Evolutionary conservation across 2,329 filamentous ascomycete genomes (phyloP), one percentile per base, ranked within the genome.

Genomic region (Phialophora chinensis): DNA sequence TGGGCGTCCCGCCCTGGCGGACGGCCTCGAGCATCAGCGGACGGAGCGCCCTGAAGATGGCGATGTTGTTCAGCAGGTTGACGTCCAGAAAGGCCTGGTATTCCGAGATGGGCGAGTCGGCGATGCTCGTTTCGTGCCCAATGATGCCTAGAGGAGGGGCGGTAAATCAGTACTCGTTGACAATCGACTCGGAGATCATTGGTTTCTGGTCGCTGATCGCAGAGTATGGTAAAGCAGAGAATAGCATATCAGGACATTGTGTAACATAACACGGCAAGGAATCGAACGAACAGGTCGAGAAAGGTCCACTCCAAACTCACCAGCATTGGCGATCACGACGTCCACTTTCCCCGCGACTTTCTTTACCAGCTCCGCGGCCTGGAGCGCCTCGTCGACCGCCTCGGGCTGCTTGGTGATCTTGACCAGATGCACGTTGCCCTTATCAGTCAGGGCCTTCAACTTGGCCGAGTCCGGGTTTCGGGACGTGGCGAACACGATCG

Each of bases 61-160:
- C 65, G 35, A 66, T 64, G 52, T 66, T 66, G 29, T 66, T 66
- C 25, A 66, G 60, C 50, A 66, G 47, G 55, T 66, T 66, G 47
- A 66, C 65, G 61, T 66, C 60, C 7, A 66, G 60, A 20, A 66
- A 63, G 8, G 33, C 29, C n/a, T 66, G 65, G 20, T 64, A 66
- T 49, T 33, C 31, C 55, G 44, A 31, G n/a, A 66, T 52, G 4
- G 65, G 52, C 6, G 55, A 54, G 50, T 66, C 60, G 4, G 56
- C 42, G 29, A 62, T 59, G 64, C 50, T 62, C 17, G 63, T 63
- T 38, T 63, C 58, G 59, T 65, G 57, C 4, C 44, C 27, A 59
- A 67, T 65, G 44, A 67, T 69, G n/a, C 67, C 67, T 11, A 62
- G 58, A 1, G 31, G 31, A 31, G 54, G 67, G 66, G 33, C 52